Base-by-base conservation (phyloP, 202 grass and related monocot species). In the Musa balbisiana region DNA sequence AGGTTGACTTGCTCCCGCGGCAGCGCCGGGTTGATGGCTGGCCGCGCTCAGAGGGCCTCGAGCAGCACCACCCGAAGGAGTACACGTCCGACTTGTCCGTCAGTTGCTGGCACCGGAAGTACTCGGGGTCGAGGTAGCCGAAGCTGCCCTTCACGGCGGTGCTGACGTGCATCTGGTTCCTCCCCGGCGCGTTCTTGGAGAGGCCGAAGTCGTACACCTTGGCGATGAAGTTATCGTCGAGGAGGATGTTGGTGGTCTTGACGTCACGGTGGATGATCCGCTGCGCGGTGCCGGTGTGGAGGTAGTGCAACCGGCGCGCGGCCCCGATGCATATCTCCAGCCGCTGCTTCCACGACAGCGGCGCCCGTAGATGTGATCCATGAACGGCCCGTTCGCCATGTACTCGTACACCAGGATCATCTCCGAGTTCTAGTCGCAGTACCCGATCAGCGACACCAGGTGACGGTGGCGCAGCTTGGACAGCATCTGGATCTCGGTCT, bases 31-130 rank as follows among this genome's bases (percentile, higher is more conserved):
- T 92, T 85, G 84, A 97, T 90, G 8, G 85, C 87, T 17, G 93
- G 80, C 54, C 93, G 70, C 56, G 90, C 90, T 56, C 93, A 97
- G 25, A 97, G 72, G 55, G 86, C 74, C 86, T 97, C 90, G 13
- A 97, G 83, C 53, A 92, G 83, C 69, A 92, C 90, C 1, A 97
- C 93, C 93, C 93, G 83, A 97, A 97, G 0, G 90, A 92, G 90
- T 97, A 97, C 2, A 97, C 93, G 76, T 93, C 93, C 1, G 93
- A 97, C 82, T 97, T 97, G 82, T 97, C 90, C 0, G 93, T 97
- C 2, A 97, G 88, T 82, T 97, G 90, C 86, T 97, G 93, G 84
- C 87, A 92, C 72, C 90, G 75, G 80, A 97, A 97, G 82, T 92
- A 97, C 90, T 97, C 90, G 54, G 93, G 93, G 83, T 97, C 93